phyloP scores from a whole-genome alignment of 176 grass and related monocot species.

The Melocanna baccifera region DNA sequence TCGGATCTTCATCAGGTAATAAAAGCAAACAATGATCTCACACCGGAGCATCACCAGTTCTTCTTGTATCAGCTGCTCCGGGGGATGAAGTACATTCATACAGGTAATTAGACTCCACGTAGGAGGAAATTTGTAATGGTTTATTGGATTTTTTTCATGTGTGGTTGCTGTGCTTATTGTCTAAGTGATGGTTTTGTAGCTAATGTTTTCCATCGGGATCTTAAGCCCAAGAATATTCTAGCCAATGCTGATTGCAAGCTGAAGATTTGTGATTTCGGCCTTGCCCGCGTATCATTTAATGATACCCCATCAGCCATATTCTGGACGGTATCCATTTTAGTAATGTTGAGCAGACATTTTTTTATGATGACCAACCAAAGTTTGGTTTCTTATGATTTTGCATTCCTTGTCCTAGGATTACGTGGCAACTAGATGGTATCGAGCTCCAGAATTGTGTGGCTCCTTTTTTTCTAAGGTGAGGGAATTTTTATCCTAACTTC shows the following conservation, averaged over 20 bases:
- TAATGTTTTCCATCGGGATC: slow-evolving; percentile 87
- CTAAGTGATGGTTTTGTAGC: slow-evolving; percentile 42
- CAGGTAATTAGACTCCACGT: slow-evolving; percentile 47
- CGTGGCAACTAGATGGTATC: slow-evolving; percentile 93
- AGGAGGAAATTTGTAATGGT: background rate
- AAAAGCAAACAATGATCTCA: slow-evolving; percentile 85
- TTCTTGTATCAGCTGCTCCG: slow-evolving; percentile 90
- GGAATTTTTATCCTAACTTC: slow-evolving; percentile 21
- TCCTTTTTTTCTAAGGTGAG: slow-evolving; percentile 91
- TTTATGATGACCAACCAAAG: slow-evolving; percentile 5
- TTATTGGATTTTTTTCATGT: background rate
- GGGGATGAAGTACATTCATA: slow-evolving; percentile 89
- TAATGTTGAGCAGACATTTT: background rate
- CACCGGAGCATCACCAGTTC: slow-evolving; percentile 84
- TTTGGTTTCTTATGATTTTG: slow-evolving; percentile 20
- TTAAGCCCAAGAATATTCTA: slow-evolving; percentile 96
- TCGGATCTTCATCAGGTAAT: slow-evolving; percentile 85
- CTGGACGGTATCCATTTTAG: slow-evolving; percentile 72
- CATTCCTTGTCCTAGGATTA: slow-evolving; percentile 59
- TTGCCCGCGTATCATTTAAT: slow-evolving; percentile 88
- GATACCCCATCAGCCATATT: slow-evolving; percentile 92
- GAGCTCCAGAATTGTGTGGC: slow-evolving; percentile 88
- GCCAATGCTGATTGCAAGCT: slow-evolving; percentile 90
- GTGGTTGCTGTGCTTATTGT: slow-evolving; percentile 1
- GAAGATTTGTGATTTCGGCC: slow-evolving; percentile 88